These are phyloP conservation scores for Hippophae tibetana DNA, from an alignment of 306 rosid species.

Conservation along the genomic window DNA sequence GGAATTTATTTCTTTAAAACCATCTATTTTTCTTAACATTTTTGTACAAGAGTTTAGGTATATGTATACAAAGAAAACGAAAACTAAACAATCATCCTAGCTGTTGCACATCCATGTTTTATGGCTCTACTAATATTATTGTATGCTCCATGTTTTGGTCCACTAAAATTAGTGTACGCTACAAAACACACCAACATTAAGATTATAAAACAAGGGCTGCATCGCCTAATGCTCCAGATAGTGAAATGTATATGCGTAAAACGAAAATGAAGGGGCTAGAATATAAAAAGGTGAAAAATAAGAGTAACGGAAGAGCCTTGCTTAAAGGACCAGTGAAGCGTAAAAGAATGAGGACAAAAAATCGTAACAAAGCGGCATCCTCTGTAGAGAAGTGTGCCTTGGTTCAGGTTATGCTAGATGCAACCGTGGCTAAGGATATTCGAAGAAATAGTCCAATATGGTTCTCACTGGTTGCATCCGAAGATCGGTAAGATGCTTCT, in stretches of 20 bases:
- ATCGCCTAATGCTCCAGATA: conserved; percentile 27
- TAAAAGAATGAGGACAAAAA: conserved; percentile 46
- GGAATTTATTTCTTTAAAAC: too few species aligned
- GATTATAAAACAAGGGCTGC: conserved; percentile 40
- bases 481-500: conserved; percentile 54
- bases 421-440: conserved; percentile 33
- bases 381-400: conserved; percentile 43
- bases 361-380: conserved; percentile 47
- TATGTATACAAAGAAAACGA: too few species aligned
- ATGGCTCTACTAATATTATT: too few species aligned
- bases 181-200: too few species aligned
- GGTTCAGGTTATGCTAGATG: conserved; percentile 51
- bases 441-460: conserved; percentile 68
- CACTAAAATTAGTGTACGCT: too few species aligned
- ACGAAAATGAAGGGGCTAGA: conserved; percentile 58
- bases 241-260: conserved; percentile 35
- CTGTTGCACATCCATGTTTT: too few species aligned
- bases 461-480: conserved; percentile 91
- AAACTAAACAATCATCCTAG: too few species aligned
- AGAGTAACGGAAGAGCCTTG: conserved; percentile 34
- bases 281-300: conserved; percentile 45
- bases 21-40: too few species aligned
- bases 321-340: conserved; percentile 54
- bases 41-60: too few species aligned
- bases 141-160: too few species aligned